phyloP scores from a whole-genome alignment of 257 asterid species.

The Nicotiana paniculata region DNA sequence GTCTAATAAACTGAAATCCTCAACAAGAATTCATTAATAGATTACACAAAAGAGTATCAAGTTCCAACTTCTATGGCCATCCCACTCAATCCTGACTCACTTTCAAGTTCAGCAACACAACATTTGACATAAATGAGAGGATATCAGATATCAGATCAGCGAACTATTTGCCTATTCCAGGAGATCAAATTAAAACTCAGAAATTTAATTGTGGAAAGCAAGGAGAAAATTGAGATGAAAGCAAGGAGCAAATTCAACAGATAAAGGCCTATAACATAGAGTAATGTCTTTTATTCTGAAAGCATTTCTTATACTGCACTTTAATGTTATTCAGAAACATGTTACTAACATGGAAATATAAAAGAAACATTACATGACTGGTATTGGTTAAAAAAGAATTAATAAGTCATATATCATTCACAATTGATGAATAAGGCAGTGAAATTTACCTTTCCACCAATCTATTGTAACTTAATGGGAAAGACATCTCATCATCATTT shows the following conservation, averaged over 20 bases:
- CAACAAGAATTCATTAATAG: too few relatives aligned
- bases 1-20: too few relatives aligned
- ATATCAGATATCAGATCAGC: too few relatives aligned
- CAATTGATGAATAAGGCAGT: not conserved
- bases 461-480: conserved; percentile 69
- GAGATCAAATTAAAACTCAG: too few relatives aligned
- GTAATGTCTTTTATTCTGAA: not conserved
- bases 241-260: not conserved
- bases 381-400: not conserved
- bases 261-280: conserved; percentile 1
- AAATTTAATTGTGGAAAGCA: too few relatives aligned
- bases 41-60: too few relatives aligned
- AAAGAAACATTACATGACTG: not conserved
- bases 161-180: too few relatives aligned
- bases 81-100: too few relatives aligned
- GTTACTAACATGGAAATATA: not conserved
- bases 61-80: too few relatives aligned
- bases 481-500: conserved; percentile 84
- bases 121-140: too few relatives aligned
- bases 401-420: not conserved
- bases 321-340: not conserved
- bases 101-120: too few relatives aligned
- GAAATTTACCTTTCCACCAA: conserved; percentile 69
- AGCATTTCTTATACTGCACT: not conserved
- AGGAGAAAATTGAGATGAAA: too few relatives aligned